phyloP scores from a whole-genome alignment of 179 eudicot genomes.

The Spinacia oleracea region DNA sequence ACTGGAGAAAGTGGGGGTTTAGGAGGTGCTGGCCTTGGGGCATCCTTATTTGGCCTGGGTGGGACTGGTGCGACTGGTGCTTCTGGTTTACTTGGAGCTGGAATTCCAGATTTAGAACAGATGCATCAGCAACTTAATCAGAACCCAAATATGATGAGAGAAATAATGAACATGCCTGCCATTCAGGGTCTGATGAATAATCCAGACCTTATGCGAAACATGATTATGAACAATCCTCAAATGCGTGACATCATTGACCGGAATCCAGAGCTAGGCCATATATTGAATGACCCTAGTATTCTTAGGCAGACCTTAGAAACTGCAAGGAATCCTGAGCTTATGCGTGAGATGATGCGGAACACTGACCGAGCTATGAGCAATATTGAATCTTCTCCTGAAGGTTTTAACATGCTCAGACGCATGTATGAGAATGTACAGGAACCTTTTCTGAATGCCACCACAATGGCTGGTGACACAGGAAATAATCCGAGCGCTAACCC shows the following conservation, averaged over 20 bases:
- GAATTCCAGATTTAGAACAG: slow-evolving; percentile 85
- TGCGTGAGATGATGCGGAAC: slow-evolving; percentile 99
- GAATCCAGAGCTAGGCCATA: slow-evolving; percentile 94
- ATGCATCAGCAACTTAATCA: slow-evolving; percentile 91
- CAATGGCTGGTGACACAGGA: slow-evolving; percentile 61
- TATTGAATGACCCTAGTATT: slow-evolving; percentile 89
- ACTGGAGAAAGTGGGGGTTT: slow-evolving; percentile 46
- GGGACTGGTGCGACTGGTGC: slow-evolving; percentile 43
- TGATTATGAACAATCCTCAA: slow-evolving; percentile 96
- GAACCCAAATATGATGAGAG: slow-evolving; percentile 97
- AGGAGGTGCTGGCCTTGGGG: slow-evolving; percentile 68
- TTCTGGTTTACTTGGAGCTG: slow-evolving; percentile 68
- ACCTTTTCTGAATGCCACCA: slow-evolving; percentile 90
- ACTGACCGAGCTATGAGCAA: slow-evolving; percentile 99
- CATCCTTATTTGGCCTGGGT: slow-evolving; percentile 58
- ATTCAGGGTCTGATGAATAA: slow-evolving; percentile 90
- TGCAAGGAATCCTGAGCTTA: slow-evolving; percentile 94
- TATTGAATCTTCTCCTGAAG: slow-evolving; percentile 98
- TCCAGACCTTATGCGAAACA: slow-evolving; percentile 84
- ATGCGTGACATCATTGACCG: slow-evolving; percentile 99
- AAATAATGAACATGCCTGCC: slow-evolving; percentile 90
- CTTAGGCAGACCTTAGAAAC: slow-evolving; percentile 96
- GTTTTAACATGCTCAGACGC: slow-evolving; percentile 96
- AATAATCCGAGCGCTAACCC: slow-evolving; percentile 73
- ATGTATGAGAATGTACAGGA: slow-evolving; percentile 99